Conservation (phyloP, 805 yeast species). For the Saturnispora dispora region DNA sequence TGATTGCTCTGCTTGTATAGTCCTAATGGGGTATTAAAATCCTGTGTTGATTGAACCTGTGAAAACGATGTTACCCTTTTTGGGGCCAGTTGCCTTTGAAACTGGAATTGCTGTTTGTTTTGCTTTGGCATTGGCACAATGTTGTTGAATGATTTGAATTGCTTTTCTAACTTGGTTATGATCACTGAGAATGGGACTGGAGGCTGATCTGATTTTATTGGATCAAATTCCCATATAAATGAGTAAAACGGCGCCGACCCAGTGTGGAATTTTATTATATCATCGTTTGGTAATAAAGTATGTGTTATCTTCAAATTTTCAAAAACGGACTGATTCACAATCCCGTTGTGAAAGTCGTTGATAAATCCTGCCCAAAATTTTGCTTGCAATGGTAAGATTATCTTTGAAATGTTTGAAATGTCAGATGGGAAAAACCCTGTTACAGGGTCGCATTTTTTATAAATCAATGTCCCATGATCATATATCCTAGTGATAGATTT, state of each 20-base stretch:
- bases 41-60: not conserved
- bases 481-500: constrained; percentile 22
- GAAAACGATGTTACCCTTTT: not conserved
- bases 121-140: not conserved
- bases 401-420: constrained; percentile 13
- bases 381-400: constrained; percentile 26
- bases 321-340: constrained; percentile 16
- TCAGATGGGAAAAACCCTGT: constrained; percentile 22
- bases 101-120: not conserved
- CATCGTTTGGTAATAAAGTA: constrained; percentile 24
- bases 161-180: constrained; percentile 9
- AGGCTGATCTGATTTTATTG: constrained; percentile 13
- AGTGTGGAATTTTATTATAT: constrained; percentile 13
- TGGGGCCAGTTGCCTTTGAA: constrained; percentile 2
- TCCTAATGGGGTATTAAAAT: not conserved
- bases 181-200: constrained; percentile 22
- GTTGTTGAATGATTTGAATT: not conserved
- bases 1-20: constrained; percentile 3
- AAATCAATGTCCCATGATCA: constrained; percentile 16
- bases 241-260: constrained; percentile 20
- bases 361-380: constrained; percentile 26
- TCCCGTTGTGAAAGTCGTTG: constrained; percentile 26
- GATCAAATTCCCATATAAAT: constrained; percentile 26
- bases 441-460: constrained; percentile 23
- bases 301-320: constrained; percentile 22